These are phyloP conservation scores for Schizothecium vesticola DNA, from an alignment of 495 filamentous ascomycete genomes.

Conservation along the genomic window DNA sequence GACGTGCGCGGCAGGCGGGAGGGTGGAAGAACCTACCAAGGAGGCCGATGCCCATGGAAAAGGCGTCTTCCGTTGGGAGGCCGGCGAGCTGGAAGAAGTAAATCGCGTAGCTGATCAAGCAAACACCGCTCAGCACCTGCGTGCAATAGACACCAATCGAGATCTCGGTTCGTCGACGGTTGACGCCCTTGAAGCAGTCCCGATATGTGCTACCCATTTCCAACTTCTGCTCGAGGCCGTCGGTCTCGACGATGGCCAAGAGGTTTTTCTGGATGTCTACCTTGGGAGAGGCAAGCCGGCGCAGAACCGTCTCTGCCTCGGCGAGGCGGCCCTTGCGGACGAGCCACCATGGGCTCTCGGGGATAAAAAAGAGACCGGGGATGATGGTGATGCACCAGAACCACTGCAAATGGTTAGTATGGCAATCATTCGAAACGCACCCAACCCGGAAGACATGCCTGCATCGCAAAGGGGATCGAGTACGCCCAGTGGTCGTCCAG, in stretches of 20 bases:
- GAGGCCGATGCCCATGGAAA: slow-evolving; percentile 48
- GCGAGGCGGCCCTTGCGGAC: slow-evolving; percentile 50
- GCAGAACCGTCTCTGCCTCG: slow-evolving; percentile 44
- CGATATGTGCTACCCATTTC: slow-evolving; percentile 51
- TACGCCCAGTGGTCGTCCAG: slow-evolving; percentile 46
- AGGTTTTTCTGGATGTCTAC: slow-evolving; percentile 39
- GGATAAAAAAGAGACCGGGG: slow-evolving; percentile 50
- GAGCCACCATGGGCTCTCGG: slow-evolving; percentile 62
- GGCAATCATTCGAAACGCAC: neutral
- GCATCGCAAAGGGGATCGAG: slow-evolving; percentile 52
- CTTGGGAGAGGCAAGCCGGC: slow-evolving; percentile 36
- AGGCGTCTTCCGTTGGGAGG: slow-evolving; percentile 42
- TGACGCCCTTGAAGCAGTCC: slow-evolving; percentile 52
- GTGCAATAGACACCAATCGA: slow-evolving; percentile 45
- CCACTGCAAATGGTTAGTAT: slow-evolving; percentile 48
- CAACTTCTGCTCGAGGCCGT: slow-evolving; percentile 54
- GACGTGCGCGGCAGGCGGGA: neutral
- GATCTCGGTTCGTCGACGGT: slow-evolving; percentile 54
- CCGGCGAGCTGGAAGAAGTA: slow-evolving; percentile 63
- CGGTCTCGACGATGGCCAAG: slow-evolving; percentile 58
- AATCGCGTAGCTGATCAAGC: slow-evolving; percentile 54
- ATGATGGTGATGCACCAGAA: slow-evolving; percentile 59
- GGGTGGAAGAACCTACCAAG: slow-evolving; percentile 28
- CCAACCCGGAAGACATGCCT: neutral
- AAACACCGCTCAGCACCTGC: slow-evolving; percentile 48